phyloP scores from a whole-genome alignment of 306 rosid genomes.

The Astragalus glycyphyllos region DNA sequence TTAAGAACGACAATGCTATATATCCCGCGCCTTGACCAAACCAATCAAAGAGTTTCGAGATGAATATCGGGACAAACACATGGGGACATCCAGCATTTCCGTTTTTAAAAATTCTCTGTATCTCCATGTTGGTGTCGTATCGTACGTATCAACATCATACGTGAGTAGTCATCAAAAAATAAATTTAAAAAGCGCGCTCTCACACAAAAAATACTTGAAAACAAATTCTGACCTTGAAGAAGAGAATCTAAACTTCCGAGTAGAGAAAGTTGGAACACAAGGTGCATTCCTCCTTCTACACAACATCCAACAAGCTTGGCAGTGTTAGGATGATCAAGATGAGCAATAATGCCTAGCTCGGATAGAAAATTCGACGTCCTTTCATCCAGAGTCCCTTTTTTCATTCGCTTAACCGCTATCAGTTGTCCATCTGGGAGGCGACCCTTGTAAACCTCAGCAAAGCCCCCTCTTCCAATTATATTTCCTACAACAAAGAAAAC shows the following conservation, averaged over 20 bases:
- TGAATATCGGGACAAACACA: too few relatives aligned
- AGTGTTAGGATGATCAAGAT: conserved; percentile 74
- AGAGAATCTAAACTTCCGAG: conserved; percentile 78
- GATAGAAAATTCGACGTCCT: conserved; percentile 65
- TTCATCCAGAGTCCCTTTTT: conserved; percentile 64
- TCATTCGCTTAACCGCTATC: conserved; percentile 70
- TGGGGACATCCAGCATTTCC: too few relatives aligned
- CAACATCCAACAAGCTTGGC: conserved; percentile 81
- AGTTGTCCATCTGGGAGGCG: conserved; percentile 65
- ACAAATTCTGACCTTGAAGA: conserved; percentile 65
- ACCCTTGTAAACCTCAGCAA: conserved; percentile 76
- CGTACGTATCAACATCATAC: not conserved
- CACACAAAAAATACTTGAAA: conserved; percentile 21
- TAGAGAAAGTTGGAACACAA: conserved; percentile 70
- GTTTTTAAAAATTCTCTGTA: too few relatives aligned
- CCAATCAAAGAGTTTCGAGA: too few relatives aligned
- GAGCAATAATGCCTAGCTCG: conserved; percentile 79
- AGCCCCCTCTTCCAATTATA: conserved; percentile 83
- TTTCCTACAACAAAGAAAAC: conserved; percentile 54
- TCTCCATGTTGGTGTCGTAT: not conserved
- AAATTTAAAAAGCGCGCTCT: conserved; percentile 19
- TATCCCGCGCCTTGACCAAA: too few relatives aligned
- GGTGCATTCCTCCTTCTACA: conserved; percentile 72
- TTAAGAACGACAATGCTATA: too few relatives aligned
- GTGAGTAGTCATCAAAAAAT: not conserved